Conservation (phyloP, 208 protist species). For the Trypanosoma boissoni region DNA sequence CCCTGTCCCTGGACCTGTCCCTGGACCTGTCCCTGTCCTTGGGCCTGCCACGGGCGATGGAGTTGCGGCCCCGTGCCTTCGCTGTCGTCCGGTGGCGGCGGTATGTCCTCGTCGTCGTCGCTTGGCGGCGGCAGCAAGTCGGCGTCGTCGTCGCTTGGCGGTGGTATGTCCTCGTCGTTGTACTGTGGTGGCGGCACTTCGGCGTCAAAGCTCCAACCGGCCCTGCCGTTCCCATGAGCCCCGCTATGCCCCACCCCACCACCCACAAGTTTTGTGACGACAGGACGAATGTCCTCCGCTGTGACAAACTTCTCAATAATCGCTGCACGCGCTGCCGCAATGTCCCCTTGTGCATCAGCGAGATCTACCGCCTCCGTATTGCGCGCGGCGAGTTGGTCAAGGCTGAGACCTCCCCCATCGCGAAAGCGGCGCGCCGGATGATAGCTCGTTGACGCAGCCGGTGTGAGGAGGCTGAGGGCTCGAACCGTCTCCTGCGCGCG, state of each 20-base stretch:
- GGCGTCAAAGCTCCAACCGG: neutral
- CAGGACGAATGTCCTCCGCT: slow-evolving; percentile 13
- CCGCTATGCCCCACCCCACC: neutral
- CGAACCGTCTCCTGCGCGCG: slow-evolving; percentile 27
- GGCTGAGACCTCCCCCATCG: slow-evolving; percentile 16
- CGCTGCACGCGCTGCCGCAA: slow-evolving; percentile 3
- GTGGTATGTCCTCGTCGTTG: slow-evolving; percentile 1
- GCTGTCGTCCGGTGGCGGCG: slow-evolving; percentile 18
- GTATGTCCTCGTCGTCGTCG: slow-evolving; percentile 16
- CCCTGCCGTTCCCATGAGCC: neutral
- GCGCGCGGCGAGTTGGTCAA: slow-evolving; percentile 6
- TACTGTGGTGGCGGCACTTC: neutral
- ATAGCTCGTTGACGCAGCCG: slow-evolving; percentile 12
- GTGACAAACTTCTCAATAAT: slow-evolving; percentile 25
- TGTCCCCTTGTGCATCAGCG: neutral
- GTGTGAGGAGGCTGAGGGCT: slow-evolving; percentile 11
- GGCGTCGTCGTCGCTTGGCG: slow-evolving; percentile 17
- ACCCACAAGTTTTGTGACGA: slow-evolving; percentile 13
- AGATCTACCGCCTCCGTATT: slow-evolving; percentile 19
- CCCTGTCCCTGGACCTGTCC: too few relatives aligned
- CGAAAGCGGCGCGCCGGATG: slow-evolving; percentile 28
- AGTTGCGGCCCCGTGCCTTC: slow-evolving; percentile 17
- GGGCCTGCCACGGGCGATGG: slow-evolving; percentile 9
- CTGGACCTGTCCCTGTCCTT: too few relatives aligned
- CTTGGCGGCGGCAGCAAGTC: slow-evolving; percentile 14